These are phyloP conservation scores for Colletotrichum melonis DNA, from an alignment of 2,329 filamentous ascomycete genomes.

Conservation along the genomic window DNA sequence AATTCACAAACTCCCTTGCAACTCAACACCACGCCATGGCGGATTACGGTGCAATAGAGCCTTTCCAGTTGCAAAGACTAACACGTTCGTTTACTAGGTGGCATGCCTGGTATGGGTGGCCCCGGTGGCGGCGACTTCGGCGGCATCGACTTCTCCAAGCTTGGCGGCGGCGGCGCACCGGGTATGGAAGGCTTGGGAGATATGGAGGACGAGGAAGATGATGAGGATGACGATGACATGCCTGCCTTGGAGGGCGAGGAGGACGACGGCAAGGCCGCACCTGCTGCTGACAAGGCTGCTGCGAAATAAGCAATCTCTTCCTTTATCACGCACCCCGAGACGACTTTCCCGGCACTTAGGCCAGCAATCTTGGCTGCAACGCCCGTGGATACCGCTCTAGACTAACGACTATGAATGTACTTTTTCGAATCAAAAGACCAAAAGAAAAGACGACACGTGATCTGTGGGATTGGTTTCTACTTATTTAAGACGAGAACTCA, in stretches of 20 bases:
- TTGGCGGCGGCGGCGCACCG: constrained; percentile 70
- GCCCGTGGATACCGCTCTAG: constrained; percentile 28
- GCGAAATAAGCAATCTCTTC: constrained; percentile 28
- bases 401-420: constrained; percentile 35
- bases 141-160: constrained; percentile 94
- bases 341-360: constrained; percentile 4
- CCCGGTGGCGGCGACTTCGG: constrained; percentile 77
- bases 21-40: constrained; percentile 3
- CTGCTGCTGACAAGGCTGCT: constrained; percentile 20
- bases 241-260: constrained; percentile 79
- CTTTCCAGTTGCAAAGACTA: constrained; percentile 17
- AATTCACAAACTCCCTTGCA: not conserved
- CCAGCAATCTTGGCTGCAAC: not conserved
- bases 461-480: not conserved
- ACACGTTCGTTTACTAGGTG: constrained; percentile 49
- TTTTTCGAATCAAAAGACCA: constrained; percentile 28
- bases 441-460: constrained; percentile 18
- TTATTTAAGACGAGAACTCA: not conserved
- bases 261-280: constrained; percentile 35
- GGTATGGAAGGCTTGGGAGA: constrained; percentile 60
- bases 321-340: constrained; percentile 8
- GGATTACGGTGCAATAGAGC: not conserved
- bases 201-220: constrained; percentile 70
- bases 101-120: constrained; percentile 64
- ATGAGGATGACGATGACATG: constrained; percentile 86